Conservation (phyloP, 345 rosid species). For the Citrus inodora region DNA sequence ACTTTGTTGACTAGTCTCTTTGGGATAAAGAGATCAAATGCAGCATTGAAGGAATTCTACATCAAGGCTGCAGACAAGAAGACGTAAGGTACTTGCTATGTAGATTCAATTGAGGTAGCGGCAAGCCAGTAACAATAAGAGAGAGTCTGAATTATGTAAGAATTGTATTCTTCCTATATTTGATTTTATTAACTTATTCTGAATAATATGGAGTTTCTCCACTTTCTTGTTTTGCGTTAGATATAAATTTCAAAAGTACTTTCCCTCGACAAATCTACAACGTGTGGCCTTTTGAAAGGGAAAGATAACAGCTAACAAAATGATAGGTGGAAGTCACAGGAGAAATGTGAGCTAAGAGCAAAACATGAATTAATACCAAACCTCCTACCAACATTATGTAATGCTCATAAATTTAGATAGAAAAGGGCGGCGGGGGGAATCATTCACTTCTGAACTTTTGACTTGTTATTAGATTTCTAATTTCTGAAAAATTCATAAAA, state of each 20-base stretch:
- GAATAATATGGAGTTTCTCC: neutral
- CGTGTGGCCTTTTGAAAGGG: neutral
- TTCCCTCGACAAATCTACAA: neutral
- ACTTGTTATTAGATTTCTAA: no score
- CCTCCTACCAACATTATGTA: neutral
- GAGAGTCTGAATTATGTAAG: no score
- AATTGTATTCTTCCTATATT: no score
- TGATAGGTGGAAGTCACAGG: neutral
- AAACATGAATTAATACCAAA: neutral
- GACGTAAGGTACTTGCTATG: no score
- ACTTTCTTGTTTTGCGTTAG: neutral
- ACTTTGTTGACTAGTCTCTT: no score
- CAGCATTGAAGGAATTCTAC: no score
- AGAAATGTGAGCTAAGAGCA: neutral
- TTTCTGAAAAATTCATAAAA: no score
- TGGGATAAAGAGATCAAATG: no score
- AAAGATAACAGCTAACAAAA: neutral
- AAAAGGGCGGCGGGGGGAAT: no score
- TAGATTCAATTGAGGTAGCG: no score
- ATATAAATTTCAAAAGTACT: neutral
- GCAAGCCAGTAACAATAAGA: no score
- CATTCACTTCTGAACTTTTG: neutral
- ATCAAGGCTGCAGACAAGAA: no score
- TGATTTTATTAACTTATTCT: neutral
- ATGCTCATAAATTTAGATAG: neutral